Evolutionary conservation across 768 basidiomycete genomes (phyloP), one percentile per base, ranked within the genome.

Genomic region (Fomitopsis serialis): DNA sequence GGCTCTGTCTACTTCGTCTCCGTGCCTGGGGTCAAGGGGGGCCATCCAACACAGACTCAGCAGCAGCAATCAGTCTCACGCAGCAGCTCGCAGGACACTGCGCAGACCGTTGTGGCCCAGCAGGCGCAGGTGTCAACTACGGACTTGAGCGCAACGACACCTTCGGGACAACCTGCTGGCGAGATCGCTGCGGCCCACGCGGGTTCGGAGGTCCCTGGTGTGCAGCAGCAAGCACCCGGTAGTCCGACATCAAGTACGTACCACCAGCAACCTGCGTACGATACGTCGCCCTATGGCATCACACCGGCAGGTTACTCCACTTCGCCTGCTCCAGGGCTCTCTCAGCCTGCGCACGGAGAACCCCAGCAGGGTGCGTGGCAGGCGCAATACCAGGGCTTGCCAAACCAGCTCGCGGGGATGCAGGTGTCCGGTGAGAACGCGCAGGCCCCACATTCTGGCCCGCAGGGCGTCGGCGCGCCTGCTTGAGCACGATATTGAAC

Each of bases 1-100:
- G 91, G 91, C 9, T 73, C 85, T 8, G 86, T 92, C 36, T 93
- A 93, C 70, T 93, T 93, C 61, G 68, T 86, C 46, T 82, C 81
- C 2, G 81, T 92, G 1, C 89, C 89, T 7, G 89, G 88, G 2
- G 74, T 92, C 42, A 84, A 80, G 60, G 81, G 80, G 49, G 67
- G 59, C 4, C 60, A 65, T 12, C 29, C 61, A 12, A 27, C 56
- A 3, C 42, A 53, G 37, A 19, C 19, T 15, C 37, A 29, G 48
- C 40, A 15, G 50, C 53, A 32, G 29, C 29, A 32, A 32, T 32
- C 29, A 5, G 29, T 2, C 60, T 2, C 22, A 29, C 13, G 37
- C 7, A 40, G 32, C 42, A 17, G 40, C 48, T 44, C 60, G 51
- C 51, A 47, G 45, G 25, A 46, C 19, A 52, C 47, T n/a, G 51